Base-by-base conservation (phyloP, 2,329 filamentous ascomycete species). In the Pseudophaeomoniella oleicola region DNA sequence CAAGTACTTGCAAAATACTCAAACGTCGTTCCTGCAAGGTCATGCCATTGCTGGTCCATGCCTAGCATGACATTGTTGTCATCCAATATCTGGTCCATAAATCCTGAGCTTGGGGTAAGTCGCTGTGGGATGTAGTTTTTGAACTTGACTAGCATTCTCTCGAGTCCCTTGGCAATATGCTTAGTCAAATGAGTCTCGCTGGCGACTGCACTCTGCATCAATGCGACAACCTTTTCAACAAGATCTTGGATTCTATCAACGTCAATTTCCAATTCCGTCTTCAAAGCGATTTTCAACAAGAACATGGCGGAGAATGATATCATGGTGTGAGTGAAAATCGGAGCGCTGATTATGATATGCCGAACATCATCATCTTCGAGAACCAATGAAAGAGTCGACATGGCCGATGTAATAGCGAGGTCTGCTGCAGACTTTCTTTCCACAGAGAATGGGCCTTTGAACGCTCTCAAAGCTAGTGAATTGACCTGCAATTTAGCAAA, bases 401-500 rank as follows among this genome's bases (percentile, higher is more conserved):
- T 67, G 40, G 50, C 66, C 30, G 56, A 69, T 46, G 50, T 64
- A 46, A 58, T 70, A 49, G 49, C 66, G 49, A 61, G 57, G 36
- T 60, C 60, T 15, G 60, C 60, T 3, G 55, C 58, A 43, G 61
- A 58, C 44, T 59, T 62, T 37, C 57, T 59, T 32, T 62, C 58
- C 47, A 63, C 56, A 10, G 59, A 62, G 39, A 62, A 59, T 6
- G 56, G 49, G 6, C 34, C 38, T 14, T 39, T 30, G 0, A 58
- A 58, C 0, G 58, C 57, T 44, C 56, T 51, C 6, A 58, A 50
- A 3, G 56, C 56, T 16, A 61, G 54, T 4, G 57, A 61, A 42
- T 69, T 66, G 14, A 71, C 57, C 42, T 70, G 65, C 33, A 71
- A 63, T 42, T 66, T 67, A 15, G 64, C 66, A 37, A 71, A 67